Evolutionary conservation across 1,139 yeast species (phyloP).

Genomic region (Debaryomyces sp.): DNA sequence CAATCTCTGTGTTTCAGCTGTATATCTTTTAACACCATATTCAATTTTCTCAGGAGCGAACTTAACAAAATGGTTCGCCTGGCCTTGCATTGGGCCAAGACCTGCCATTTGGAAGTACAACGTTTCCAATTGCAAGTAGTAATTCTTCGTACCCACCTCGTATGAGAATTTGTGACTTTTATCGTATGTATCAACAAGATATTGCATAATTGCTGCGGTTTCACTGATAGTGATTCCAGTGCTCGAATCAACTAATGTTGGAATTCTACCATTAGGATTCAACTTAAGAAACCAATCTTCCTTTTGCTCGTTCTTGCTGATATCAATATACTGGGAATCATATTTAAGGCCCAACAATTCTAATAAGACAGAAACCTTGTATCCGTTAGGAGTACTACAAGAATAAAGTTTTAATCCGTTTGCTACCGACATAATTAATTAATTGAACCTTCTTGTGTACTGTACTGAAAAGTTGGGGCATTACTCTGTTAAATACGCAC

Average conservation of each 20-base stretch:
- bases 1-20: slow-evolving; percentile 52
- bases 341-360: slow-evolving; percentile 52
- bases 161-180: slow-evolving; percentile 52
- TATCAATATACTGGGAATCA: slow-evolving; percentile 44
- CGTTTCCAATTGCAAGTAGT: slow-evolving; percentile 56
- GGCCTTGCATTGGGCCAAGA: slow-evolving; percentile 65
- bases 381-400: slow-evolving; percentile 59
- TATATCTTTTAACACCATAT: slow-evolving; percentile 55
- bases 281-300: slow-evolving; percentile 54
- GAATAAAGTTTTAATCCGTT: slow-evolving; percentile 34
- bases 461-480: background rate
- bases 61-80: slow-evolving; percentile 48
- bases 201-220: slow-evolving; percentile 60
- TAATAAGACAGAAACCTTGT: slow-evolving; percentile 50
- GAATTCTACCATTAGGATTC: slow-evolving; percentile 67
- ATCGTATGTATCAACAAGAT: slow-evolving; percentile 60
- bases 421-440: background rate
- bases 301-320: slow-evolving; percentile 46
- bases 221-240: slow-evolving; percentile 52
- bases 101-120: slow-evolving; percentile 60
- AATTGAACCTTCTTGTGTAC: background rate
- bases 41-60: slow-evolving; percentile 52
- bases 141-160: slow-evolving; percentile 43
- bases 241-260: slow-evolving; percentile 51
- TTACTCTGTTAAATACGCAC: background rate